A percentile compares a stretch with the other conserved stretches of the same genome.
These are phyloP conservation scores for Dinochytrium kinnereticum DNA, from an alignment of 371 early-diverging fungal species.

Conservation along the genomic window DNA sequence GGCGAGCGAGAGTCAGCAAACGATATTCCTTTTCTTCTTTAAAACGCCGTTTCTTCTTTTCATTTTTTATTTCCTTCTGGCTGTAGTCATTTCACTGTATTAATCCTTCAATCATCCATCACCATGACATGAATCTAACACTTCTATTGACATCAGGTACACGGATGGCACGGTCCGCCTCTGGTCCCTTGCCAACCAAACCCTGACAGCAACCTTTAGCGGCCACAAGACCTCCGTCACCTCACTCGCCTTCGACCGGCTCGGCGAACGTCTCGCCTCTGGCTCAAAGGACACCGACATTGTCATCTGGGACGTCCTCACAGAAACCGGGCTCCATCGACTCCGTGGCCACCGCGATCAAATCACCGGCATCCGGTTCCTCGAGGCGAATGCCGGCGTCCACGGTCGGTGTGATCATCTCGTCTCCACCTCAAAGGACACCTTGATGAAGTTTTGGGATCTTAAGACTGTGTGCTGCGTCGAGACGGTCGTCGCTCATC, in stretches of 20 bases:
- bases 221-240: conserved; percentile 91
- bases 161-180: conserved; percentile 84
- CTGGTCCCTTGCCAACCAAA: conserved; percentile 60
- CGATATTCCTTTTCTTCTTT: too few relatives aligned
- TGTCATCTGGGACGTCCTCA: conserved; percentile 93
- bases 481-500: conserved; percentile 91
- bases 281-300: conserved; percentile 93
- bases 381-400: conserved; percentile 3
- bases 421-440: conserved; percentile 90
- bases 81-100: too few relatives aligned
- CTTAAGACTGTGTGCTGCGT: conserved; percentile 89
- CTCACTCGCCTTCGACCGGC: conserved; percentile 76
- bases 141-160: conserved; percentile 49
- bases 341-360: conserved; percentile 94
- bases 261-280: conserved; percentile 83
- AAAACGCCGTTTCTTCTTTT: too few relatives aligned
- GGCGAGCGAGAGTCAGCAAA: too few relatives aligned
- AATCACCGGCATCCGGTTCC: conserved; percentile 65
- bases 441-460: conserved; percentile 96
- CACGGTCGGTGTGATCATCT: conserved; percentile 66
- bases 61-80: too few relatives aligned
- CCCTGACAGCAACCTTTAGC: conserved; percentile 73
- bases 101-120: too few relatives aligned
- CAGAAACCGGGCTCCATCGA: conserved; percentile 85
- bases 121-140: neutral